These are phyloP conservation scores for Globisporangium emineosum DNA, from an alignment of 352 stramenopile species.

Conservation along the genomic window DNA sequence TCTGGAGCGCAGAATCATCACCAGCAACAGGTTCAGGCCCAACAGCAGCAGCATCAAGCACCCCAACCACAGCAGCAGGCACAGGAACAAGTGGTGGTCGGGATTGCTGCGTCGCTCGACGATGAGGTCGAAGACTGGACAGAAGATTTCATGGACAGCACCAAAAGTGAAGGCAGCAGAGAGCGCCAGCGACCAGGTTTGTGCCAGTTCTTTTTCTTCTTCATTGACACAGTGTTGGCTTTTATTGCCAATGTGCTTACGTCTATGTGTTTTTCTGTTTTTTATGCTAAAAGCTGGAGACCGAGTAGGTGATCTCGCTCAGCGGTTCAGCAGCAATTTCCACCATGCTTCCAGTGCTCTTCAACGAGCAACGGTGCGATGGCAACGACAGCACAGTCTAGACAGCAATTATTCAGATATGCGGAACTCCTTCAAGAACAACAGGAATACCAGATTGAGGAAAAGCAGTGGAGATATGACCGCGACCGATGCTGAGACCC, in stretches of 20 bases:
- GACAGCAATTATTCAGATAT: constrained; percentile 30
- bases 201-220: not conserved
- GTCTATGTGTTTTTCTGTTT: constrained; percentile 2
- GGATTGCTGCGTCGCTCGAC: constrained; percentile 57
- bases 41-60: not conserved
- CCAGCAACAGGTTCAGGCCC: not conserved
- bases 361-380: constrained; percentile 23
- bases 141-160: constrained; percentile 44
- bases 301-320: constrained; percentile 3
- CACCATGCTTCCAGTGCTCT: constrained; percentile 24
- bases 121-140: constrained; percentile 82
- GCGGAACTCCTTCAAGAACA: constrained; percentile 20
- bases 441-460: constrained; percentile 20
- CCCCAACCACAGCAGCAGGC: not conserved
- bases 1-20: constrained; percentile 29
- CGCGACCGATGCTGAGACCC: constrained; percentile 14
- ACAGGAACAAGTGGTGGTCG: constrained; percentile 68
- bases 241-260: not conserved
- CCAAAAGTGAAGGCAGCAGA: constrained; percentile 6
- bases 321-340: constrained; percentile 24
- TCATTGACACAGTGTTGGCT: not conserved
- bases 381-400: constrained; percentile 29
- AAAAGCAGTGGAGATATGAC: constrained; percentile 34
- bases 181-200: not conserved
- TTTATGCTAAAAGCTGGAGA: constrained; percentile 4